Evolutionary conservation across 305 asterid genomes (phyloP), one percentile per base, ranked within the genome.

Genomic region (Solanum hybrid): DNA sequence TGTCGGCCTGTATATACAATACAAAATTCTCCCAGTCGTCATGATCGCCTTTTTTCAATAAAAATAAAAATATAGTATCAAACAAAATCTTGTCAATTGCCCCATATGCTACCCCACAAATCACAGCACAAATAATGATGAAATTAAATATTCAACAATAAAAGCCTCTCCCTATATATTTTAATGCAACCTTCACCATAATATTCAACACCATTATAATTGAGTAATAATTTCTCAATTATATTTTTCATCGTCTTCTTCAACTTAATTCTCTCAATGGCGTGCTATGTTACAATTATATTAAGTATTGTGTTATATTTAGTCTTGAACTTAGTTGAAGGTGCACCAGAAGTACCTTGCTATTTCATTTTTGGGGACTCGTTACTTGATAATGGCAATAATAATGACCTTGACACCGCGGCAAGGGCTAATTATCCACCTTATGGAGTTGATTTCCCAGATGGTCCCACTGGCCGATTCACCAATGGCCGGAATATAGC

Each of bases 301-400:
- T 7, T 81, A 11, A 40, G 37, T 78, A 10, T 2, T 8, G 2
- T 81, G 10, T 27, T 81, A 51, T 51, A 51, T 40, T 40, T 81
- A 45, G 71, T 42, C 14, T 6, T 80, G 86, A 81, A 42, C 5
- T 81, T 81, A 81, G 71, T 81, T 81, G 10, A 81, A 86, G 89
- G 71, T 11, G 86, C 69, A 22, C 89, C 89, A 7, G 22, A 88
- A 88, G 89, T 88, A 19, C 89, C 86, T 38, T 88, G 89, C 24
- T 88, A 88, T 64, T 88, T 88, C 85, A 75, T 88, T 34, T 88
- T 88, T 31, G 89, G 89, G n/a, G 89, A 87, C 27, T 87, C 89
- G 6, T 73, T 87, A 73, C 82, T 87, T 45, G 89, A 87, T 77
- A 87, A 88, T 77, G 89, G 89, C 37, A 88, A 88, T 14, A 88